Conservation (phyloP, 345 rosid species). For the Rhodomyrtus tomentosa region DNA sequence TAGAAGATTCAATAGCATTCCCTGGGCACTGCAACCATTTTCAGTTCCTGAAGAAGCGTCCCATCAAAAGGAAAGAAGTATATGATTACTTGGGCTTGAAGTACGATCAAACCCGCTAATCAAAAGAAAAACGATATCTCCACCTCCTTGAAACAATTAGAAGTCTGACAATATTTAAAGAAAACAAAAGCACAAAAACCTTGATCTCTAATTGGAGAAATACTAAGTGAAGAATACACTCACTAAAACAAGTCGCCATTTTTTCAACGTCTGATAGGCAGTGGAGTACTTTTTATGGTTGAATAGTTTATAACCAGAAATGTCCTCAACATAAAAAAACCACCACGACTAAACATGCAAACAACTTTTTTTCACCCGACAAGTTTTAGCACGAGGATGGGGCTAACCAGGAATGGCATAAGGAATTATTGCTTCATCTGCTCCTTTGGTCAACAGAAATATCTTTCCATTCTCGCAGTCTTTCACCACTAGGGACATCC, state of each 20-base stretch:
- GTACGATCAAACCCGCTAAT: neutral
- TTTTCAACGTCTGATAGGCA: neutral
- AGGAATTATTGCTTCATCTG: slow-evolving; percentile 95
- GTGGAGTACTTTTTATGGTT: neutral
- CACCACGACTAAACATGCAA: neutral
- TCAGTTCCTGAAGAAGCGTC: neutral
- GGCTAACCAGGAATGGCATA: slow-evolving; percentile 53
- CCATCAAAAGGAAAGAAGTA: neutral
- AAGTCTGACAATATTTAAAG: neutral
- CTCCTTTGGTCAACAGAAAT: slow-evolving; percentile 85
- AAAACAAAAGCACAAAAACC: neutral
- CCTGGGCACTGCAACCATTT: neutral
- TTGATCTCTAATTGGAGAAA: neutral
- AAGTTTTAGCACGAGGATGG: neutral
- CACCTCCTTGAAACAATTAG: neutral
- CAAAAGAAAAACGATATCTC: neutral
- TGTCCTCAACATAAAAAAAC: neutral
- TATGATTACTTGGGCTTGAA: neutral
- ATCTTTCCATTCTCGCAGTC: slow-evolving; percentile 70
- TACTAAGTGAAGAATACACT: neutral
- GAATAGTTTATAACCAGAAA: neutral
- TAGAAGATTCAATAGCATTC: neutral
- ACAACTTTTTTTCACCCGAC: neutral
- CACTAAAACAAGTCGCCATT: neutral
- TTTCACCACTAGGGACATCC: slow-evolving; percentile 89